Conservation (phyloP, 495 filamentous ascomycete species). For the Xylaria longipes region DNA sequence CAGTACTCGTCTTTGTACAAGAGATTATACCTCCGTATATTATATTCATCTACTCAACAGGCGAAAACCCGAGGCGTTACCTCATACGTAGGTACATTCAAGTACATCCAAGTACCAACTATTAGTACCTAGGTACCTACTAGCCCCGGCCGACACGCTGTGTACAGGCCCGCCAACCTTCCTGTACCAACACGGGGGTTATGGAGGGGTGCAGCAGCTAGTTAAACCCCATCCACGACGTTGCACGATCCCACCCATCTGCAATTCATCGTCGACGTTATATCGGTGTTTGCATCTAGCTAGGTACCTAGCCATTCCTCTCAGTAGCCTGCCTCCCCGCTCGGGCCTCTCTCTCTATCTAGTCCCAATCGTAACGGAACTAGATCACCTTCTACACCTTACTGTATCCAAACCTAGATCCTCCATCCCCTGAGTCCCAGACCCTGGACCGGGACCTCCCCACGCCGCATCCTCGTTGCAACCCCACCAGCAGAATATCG, state of each 20-base stretch:
- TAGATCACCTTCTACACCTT: background rate
- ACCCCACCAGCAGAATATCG: slow-evolving; percentile 18
- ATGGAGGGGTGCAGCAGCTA: background rate
- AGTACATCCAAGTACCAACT: background rate
- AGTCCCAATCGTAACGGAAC: background rate
- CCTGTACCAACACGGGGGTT: slow-evolving; percentile 1
- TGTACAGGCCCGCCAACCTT: too few species aligned
- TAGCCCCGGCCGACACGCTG: background rate
- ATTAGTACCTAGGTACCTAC: background rate
- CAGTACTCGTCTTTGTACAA: background rate
- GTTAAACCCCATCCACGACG: background rate
- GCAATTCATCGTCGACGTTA: background rate
- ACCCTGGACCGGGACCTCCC: slow-evolving; percentile 36
- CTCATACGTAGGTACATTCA: background rate
- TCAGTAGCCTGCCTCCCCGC: background rate
- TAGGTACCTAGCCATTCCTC: background rate
- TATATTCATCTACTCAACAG: background rate
- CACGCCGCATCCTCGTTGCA: slow-evolving; percentile 19
- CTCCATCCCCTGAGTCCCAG: slow-evolving; percentile 22
- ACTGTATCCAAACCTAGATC: background rate
- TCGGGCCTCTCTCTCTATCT: background rate
- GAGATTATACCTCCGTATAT: background rate
- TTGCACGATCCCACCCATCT: background rate
- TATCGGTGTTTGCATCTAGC: background rate
- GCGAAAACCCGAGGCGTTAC: background rate